These are phyloP conservation scores for Aspergillus pseudoterreus DNA, from an alignment of 2,329 filamentous ascomycete genomes.

Conservation along the genomic window DNA sequence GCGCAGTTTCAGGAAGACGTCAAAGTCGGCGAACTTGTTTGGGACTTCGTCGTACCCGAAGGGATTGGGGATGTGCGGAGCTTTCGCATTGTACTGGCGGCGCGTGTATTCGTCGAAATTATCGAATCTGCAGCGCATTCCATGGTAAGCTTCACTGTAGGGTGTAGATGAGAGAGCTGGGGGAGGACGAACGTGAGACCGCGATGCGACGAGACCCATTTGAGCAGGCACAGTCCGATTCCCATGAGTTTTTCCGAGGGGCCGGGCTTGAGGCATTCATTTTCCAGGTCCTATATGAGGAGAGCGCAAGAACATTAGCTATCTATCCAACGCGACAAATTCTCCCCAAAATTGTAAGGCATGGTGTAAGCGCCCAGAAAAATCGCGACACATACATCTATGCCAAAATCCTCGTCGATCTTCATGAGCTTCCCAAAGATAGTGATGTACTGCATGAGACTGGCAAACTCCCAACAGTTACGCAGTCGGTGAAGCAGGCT, in stretches of 20 bases:
- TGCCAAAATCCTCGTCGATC: constrained; percentile 81
- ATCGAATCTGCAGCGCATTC: constrained; percentile 57
- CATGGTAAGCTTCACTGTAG: constrained; percentile 5
- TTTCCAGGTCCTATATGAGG: constrained; percentile 70
- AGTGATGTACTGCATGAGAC: constrained; percentile 88
- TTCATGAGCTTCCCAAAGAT: constrained; percentile 87
- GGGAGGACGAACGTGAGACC: constrained; percentile 71
- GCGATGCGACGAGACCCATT: constrained; percentile 90
- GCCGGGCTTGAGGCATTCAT: constrained; percentile 74
- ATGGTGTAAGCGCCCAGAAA: background rate
- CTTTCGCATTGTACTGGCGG: constrained; percentile 81
- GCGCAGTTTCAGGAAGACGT: constrained; percentile 71
- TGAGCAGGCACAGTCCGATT: constrained; percentile 81
- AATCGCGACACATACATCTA: constrained; percentile 65
- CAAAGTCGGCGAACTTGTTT: constrained; percentile 73
- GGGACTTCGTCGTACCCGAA: constrained; percentile 76
- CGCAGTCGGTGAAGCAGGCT: constrained; percentile 64
- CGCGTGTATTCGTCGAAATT: constrained; percentile 92
- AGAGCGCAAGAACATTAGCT: constrained; percentile 12
- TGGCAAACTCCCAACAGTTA: constrained; percentile 94
- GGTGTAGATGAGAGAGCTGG: background rate
- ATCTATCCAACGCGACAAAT: constrained; percentile 6
- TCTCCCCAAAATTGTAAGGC: constrained; percentile 6
- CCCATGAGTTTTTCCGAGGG: constrained; percentile 70
- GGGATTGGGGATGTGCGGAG: constrained; percentile 69